phyloP scores from a whole-genome alignment of 202 grass and related monocot species.

The Musa balbisiana region DNA sequence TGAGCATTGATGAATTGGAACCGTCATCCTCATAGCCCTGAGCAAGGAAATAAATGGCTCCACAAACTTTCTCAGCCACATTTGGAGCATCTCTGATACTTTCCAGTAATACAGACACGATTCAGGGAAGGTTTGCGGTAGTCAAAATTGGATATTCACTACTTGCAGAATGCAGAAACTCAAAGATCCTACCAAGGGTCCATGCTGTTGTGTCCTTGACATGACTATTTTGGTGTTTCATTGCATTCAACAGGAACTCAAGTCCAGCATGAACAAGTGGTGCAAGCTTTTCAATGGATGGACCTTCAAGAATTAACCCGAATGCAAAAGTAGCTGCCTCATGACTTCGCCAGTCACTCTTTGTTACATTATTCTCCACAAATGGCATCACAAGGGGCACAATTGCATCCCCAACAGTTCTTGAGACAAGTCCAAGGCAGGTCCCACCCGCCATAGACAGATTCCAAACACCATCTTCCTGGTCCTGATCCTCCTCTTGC shows the following conservation, averaged over 20 bases:
- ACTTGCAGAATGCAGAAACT: constrained; percentile 56
- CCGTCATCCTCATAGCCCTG: constrained; percentile 68
- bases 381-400: constrained; percentile 57
- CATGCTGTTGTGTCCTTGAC: constrained; percentile 51
- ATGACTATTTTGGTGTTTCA: constrained; percentile 12
- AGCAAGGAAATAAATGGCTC: constrained; percentile 82
- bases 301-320: constrained; percentile 15
- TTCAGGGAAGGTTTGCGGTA: constrained; percentile 59
- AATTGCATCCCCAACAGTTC: constrained; percentile 9
- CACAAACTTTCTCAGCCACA: constrained; percentile 87
- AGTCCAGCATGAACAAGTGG: constrained; percentile 17
- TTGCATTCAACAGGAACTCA: constrained; percentile 16
- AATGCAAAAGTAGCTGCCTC: constrained; percentile 20
- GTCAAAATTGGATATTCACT: constrained; percentile 65
- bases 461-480: constrained; percentile 78
- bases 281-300: constrained; percentile 9
- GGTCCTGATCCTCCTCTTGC: constrained; percentile 25
- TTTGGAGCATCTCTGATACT: constrained; percentile 73
- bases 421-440: constrained; percentile 25
- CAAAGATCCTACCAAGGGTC: constrained; percentile 87
- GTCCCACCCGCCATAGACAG: constrained; percentile 86
- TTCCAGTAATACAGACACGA: constrained; percentile 68
- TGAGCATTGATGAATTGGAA: constrained; percentile 45
- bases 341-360: neutral
- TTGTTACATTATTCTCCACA: constrained; percentile 19